Conservation (phyloP, 495 filamentous ascomycete genomes). For the Trichoderma virens region DNA sequence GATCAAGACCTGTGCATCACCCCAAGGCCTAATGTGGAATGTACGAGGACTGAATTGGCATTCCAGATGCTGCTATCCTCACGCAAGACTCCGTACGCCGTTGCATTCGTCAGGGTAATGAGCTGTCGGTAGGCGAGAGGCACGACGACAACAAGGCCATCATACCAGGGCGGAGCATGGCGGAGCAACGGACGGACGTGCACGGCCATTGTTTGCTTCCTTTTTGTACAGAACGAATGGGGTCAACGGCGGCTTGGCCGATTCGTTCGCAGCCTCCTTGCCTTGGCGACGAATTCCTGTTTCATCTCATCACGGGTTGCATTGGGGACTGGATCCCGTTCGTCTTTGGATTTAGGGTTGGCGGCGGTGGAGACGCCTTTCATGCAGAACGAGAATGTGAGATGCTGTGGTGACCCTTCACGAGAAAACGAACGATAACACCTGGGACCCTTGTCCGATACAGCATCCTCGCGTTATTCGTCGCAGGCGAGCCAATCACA, state of each 20-base stretch:
- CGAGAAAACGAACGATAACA: background rate
- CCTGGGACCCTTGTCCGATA: background rate
- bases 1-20: background rate
- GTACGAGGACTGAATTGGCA: background rate
- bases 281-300: background rate
- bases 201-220: constrained; percentile 4
- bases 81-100: background rate
- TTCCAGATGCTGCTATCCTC: background rate
- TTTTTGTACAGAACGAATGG: background rate
- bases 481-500: constrained; percentile 2
- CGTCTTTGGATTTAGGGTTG: background rate
- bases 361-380: background rate
- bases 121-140: background rate
- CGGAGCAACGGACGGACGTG: background rate
- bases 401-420: background rate
- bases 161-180: background rate
- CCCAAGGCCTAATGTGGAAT: background rate
- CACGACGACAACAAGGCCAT: background rate
- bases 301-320: constrained; percentile 3
- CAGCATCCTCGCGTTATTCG: background rate
- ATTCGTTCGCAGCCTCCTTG: background rate
- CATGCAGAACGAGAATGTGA: constrained; percentile 5
- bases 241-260: constrained; percentile 3
- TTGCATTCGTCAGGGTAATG: background rate
- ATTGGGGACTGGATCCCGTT: background rate